Evolutionary conservation across 2,329 filamentous ascomycete genomes (phyloP).

Genomic region (Cladophialophora yegresii): DNA sequence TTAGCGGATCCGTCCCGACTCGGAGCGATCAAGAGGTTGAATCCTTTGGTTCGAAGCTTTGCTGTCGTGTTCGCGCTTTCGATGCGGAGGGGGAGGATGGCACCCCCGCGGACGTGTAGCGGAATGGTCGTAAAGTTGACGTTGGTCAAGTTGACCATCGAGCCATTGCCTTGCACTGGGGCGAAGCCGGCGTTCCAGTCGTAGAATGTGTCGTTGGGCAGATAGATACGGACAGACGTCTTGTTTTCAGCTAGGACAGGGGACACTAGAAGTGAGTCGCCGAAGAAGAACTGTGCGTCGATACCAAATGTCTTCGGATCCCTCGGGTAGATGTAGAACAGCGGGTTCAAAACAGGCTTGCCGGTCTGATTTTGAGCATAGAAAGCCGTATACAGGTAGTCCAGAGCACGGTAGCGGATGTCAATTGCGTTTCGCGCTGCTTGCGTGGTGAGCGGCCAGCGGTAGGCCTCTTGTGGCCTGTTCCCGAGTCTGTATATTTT

Average conservation of each 20-base stretch:
- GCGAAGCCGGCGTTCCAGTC: constrained; percentile 57
- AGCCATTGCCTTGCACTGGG: constrained; percentile 50
- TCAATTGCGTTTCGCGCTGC: constrained; percentile 69
- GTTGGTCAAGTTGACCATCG: constrained; percentile 48
- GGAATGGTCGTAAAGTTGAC: constrained; percentile 59
- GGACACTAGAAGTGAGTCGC: constrained; percentile 58
- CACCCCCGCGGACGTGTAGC: constrained; percentile 63
- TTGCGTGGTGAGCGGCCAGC: constrained; percentile 63
- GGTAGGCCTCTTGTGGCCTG: constrained; percentile 68
- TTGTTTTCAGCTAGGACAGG: constrained; percentile 57
- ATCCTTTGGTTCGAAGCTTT: constrained; percentile 63
- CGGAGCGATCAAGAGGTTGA: constrained; percentile 70
- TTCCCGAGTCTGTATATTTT: neutral
- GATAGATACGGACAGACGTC: constrained; percentile 58
- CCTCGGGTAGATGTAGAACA: constrained; percentile 70
- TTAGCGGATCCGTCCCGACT: constrained; percentile 62
- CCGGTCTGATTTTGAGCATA: constrained; percentile 62
- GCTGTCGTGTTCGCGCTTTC: constrained; percentile 61
- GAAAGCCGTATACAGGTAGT: constrained; percentile 76
- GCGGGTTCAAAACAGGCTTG: constrained; percentile 65
- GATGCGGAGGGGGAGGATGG: constrained; percentile 59
- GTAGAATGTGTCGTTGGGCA: constrained; percentile 62
- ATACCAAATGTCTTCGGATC: constrained; percentile 57
- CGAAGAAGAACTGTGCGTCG: constrained; percentile 62
- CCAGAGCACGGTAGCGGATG: constrained; percentile 73